Percentiles rank a stretch among this genome's conserved stretches.
Evolutionary conservation across 768 basidiomycete species (phyloP).

Genomic region (Tricholoma sp.): DNA sequence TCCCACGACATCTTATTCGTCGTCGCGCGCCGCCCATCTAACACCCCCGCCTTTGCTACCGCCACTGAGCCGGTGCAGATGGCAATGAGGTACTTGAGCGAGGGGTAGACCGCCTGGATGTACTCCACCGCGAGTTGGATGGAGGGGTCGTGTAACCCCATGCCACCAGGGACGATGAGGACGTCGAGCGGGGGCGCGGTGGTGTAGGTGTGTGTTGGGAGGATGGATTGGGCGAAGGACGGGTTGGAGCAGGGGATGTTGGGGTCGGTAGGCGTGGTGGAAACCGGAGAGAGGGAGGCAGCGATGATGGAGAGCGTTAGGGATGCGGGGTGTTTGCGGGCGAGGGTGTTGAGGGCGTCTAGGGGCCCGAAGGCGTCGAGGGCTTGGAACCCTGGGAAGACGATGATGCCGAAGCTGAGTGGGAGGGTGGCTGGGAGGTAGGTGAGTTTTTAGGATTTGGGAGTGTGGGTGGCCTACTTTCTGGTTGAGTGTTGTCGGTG

Average conservation of each 20-base stretch:
- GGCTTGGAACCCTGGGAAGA: slow-evolving; percentile 27
- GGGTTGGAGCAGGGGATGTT: not conserved
- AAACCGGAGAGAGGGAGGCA: slow-evolving; percentile 21
- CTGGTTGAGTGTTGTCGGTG: too few species aligned
- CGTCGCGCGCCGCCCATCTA: slow-evolving; percentile 39
- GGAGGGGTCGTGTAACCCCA: slow-evolving; percentile 20
- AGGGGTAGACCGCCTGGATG: slow-evolving; percentile 26
- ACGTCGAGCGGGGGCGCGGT: slow-evolving; percentile 31
- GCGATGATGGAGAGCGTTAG: slow-evolving; percentile 23
- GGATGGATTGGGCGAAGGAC: slow-evolving; percentile 16
- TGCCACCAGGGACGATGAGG: slow-evolving; percentile 27
- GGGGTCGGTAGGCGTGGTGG: slow-evolving; percentile 15
- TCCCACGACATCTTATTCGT: slow-evolving; percentile 37
- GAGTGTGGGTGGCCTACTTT: too few species aligned
- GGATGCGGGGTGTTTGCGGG: slow-evolving; percentile 7
- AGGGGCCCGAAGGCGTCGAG: slow-evolving; percentile 29
- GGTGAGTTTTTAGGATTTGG: too few species aligned
- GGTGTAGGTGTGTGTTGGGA: slow-evolving; percentile 36
- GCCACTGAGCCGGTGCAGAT: slow-evolving; percentile 36
- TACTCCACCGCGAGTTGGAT: slow-evolving; percentile 25
- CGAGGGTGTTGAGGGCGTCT: slow-evolving; percentile 24
- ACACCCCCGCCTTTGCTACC: slow-evolving; percentile 30
- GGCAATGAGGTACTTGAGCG: slow-evolving; percentile 34
- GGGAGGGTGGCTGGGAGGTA: not conserved
- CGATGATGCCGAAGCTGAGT: slow-evolving; percentile 17